Evolutionary conservation across 2,329 filamentous ascomycete genomes (phyloP).

Genomic region (Trichoderma sp.): DNA sequence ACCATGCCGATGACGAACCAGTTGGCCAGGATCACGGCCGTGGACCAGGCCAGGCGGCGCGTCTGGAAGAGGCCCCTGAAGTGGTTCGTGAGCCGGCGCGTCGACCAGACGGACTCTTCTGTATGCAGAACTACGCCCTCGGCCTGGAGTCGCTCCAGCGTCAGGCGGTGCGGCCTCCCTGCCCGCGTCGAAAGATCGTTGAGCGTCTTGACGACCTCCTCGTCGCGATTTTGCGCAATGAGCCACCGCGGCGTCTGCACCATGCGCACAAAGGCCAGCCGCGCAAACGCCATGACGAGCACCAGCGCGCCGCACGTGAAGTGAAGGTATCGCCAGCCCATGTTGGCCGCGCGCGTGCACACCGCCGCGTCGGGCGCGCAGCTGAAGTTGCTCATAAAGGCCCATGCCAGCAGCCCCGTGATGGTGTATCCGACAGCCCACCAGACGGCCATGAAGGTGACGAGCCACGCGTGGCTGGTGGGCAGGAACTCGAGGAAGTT

Average conservation of each 20-base stretch:
- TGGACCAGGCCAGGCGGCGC: slow-evolving; percentile 21
- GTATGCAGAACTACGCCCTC: slow-evolving; percentile 25
- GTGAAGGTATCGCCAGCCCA: slow-evolving; percentile 27
- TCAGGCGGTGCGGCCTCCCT: slow-evolving; percentile 6
- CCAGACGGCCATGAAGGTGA: slow-evolving; percentile 26
- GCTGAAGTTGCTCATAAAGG: slow-evolving; percentile 26
- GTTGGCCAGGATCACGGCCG: slow-evolving; percentile 22
- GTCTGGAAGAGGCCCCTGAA: slow-evolving; percentile 27
- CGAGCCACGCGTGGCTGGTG: slow-evolving; percentile 22
- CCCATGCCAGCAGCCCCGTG: slow-evolving; percentile 25
- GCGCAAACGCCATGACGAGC: slow-evolving; percentile 22
- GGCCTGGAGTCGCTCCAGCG: slow-evolving; percentile 21
- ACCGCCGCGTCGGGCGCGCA: slow-evolving; percentile 22
- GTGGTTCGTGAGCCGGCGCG: slow-evolving; percentile 23
- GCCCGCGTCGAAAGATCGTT: slow-evolving; percentile 24
- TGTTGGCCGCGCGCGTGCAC: slow-evolving; percentile 22
- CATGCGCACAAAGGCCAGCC: slow-evolving; percentile 22
- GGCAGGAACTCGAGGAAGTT: slow-evolving; percentile 26
- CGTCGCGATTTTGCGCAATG: slow-evolving; percentile 25
- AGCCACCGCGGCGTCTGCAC: slow-evolving; percentile 26
- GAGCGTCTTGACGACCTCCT: slow-evolving; percentile 23
- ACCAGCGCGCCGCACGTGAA: slow-evolving; percentile 23
- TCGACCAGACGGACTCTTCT: slow-evolving; percentile 25
- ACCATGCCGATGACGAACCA: slow-evolving; percentile 28
- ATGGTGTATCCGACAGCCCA: slow-evolving; percentile 26